Evolutionary conservation across 2,329 filamentous ascomycete species (phyloP).

Genomic region (Penicillium decumbens): DNA sequence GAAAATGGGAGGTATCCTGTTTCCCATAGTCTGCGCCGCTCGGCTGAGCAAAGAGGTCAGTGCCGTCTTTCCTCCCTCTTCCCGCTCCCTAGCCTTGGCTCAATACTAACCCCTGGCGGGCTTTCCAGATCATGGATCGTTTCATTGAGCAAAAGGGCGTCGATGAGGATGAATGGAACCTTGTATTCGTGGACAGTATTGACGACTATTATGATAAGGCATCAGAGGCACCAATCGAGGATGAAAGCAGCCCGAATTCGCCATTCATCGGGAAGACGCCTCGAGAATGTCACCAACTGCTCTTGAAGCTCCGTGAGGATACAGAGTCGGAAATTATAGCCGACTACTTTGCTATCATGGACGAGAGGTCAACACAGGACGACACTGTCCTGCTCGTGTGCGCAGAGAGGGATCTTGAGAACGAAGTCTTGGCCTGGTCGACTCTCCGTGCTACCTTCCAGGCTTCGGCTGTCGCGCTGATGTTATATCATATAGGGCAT

Average conservation of each 20-base stretch:
- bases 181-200: neutral
- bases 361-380: neutral
- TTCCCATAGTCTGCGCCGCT: neutral
- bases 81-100: neutral
- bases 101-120: neutral
- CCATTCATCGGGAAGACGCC: neutral
- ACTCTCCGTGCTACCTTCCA: neutral
- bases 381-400: neutral
- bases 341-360: neutral
- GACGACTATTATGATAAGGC: neutral
- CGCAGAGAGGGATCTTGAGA: neutral
- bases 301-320: neutral
- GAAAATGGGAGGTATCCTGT: neutral
- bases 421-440: neutral
- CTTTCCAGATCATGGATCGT: neutral
- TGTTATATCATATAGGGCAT: neutral
- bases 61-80: neutral
- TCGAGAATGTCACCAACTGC: neutral
- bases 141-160: neutral
- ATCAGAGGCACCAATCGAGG: neutral
- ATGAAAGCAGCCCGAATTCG: neutral
- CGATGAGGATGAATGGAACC: neutral
- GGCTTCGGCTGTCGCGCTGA: neutral
- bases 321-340: neutral
- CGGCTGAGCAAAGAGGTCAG: neutral